Conservation (phyloP, 2,329 filamentous ascomycete genomes). For the Myriangium duriaei region DNA sequence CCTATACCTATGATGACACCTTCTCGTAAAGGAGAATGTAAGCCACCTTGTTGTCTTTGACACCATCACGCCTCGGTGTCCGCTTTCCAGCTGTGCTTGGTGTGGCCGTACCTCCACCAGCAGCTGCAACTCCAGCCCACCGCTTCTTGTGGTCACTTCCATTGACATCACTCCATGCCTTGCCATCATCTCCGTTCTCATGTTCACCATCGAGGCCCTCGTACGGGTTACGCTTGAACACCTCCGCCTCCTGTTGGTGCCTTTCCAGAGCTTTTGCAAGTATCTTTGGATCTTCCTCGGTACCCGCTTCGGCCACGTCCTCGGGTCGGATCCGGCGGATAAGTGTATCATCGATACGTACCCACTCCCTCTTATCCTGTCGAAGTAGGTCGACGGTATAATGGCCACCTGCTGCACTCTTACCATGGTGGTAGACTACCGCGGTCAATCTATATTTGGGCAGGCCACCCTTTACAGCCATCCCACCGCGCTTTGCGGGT, state of each 20-base stretch:
- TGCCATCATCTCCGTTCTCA: constrained; percentile 49
- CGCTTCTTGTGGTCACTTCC: constrained; percentile 38
- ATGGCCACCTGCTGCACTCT: constrained; percentile 89
- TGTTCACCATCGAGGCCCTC: constrained; percentile 55
- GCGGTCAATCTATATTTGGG: constrained; percentile 78
- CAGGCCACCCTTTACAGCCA: constrained; percentile 53
- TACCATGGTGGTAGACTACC: constrained; percentile 95
- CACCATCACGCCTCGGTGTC: constrained; percentile 38
- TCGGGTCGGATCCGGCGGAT: constrained; percentile 75
- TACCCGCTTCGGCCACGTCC: constrained; percentile 76
- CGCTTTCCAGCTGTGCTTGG: constrained; percentile 38
- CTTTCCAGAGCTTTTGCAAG: constrained; percentile 54
- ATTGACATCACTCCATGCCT: constrained; percentile 75
- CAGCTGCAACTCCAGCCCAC: constrained; percentile 48
- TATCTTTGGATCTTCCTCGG: constrained; percentile 63
- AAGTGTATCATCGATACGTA: constrained; percentile 86
- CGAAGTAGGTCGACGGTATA: constrained; percentile 96
- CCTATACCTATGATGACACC: constrained; percentile 37
- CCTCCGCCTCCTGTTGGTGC: constrained; percentile 39
- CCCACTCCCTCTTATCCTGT: constrained; percentile 92
- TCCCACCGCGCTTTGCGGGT: constrained; percentile 54
- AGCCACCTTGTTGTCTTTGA: constrained; percentile 91
- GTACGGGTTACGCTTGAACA: constrained; percentile 57
- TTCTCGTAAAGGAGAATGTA: constrained; percentile 94
- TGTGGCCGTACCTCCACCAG: constrained; percentile 39